phyloP scores from a whole-genome alignment of 1,284 basidiomycete genomes.

The Ustilago hordei region DNA sequence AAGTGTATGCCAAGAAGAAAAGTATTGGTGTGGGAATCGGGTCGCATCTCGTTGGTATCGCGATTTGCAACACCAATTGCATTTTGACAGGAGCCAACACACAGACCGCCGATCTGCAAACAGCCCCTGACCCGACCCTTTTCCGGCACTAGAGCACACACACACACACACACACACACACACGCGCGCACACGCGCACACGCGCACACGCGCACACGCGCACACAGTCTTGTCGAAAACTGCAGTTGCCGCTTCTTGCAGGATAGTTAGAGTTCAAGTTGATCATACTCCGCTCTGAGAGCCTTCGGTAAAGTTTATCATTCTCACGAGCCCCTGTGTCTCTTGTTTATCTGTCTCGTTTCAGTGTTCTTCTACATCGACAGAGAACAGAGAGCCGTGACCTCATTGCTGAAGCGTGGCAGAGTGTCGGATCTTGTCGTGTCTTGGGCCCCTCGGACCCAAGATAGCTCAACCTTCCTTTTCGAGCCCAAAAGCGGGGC shows the following conservation, averaged over 20 bases:
- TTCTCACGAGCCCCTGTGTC: slow-evolving; percentile 32
- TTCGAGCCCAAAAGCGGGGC: slow-evolving; percentile 15
- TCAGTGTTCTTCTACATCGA: not conserved
- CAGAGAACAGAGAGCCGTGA: not conserved
- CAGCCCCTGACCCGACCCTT: slow-evolving; percentile 15
- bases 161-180: not conserved
- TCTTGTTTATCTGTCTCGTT: not conserved
- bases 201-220: not conserved
- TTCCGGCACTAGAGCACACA: not conserved
- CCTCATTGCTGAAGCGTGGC: slow-evolving; percentile 5
- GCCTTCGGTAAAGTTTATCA: not conserved
- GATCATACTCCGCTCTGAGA: slow-evolving; percentile 16
- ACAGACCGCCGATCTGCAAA: slow-evolving; percentile 11
- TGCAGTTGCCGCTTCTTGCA: slow-evolving; percentile 16
- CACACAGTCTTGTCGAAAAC: not conserved
- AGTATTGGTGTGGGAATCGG: not conserved
- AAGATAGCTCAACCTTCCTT: not conserved
- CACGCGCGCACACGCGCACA: not conserved
- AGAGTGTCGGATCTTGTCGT: slow-evolving; percentile 1
- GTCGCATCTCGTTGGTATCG: not conserved
- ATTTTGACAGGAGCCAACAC: slow-evolving; percentile 29
- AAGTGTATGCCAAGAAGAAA: not conserved
- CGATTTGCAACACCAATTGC: slow-evolving; percentile 19
- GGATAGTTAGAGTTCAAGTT: slow-evolving; percentile 16
- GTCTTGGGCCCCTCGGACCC: not conserved